Evolutionary conservation across 306 rosid species (phyloP).

Genomic region (Ormosia emarginata): DNA sequence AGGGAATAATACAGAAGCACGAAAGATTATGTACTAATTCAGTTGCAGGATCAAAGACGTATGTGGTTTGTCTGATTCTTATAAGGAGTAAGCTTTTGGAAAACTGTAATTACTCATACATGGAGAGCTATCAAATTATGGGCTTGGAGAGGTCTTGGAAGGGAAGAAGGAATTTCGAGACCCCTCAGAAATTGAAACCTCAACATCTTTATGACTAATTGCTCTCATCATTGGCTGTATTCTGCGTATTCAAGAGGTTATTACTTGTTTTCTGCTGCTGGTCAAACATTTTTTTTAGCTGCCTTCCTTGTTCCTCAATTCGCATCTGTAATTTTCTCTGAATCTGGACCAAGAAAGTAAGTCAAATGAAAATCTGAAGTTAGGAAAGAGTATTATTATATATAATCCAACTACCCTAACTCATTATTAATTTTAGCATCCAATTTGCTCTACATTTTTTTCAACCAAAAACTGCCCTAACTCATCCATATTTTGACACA

Average conservation of each 20-base stretch:
- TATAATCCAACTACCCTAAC: neutral
- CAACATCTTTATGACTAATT: constrained; percentile 22
- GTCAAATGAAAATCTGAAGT: neutral
- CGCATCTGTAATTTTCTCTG: constrained; percentile 46
- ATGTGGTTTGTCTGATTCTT: neutral
- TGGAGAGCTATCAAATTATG: neutral
- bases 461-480: neutral
- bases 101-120: constrained; percentile 9
- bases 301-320: constrained; percentile 61
- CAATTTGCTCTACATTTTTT: neutral
- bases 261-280: constrained; percentile 41
- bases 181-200: constrained; percentile 21
- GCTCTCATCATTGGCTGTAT: constrained; percentile 20
- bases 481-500: neutral
- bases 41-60: constrained; percentile 18
- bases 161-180: constrained; percentile 24
- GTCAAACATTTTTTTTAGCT: constrained; percentile 51
- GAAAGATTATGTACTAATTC: neutral
- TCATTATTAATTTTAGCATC: neutral
- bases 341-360: constrained; percentile 31
- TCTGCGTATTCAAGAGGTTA: constrained; percentile 20
- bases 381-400: neutral
- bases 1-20: neutral
- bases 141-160: constrained; percentile 5
- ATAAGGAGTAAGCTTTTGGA: constrained; percentile 9